Evolutionary conservation across 805 yeast species (phyloP), one percentile per base, ranked within the genome.

Genomic region (Starmerella cellae): DNA sequence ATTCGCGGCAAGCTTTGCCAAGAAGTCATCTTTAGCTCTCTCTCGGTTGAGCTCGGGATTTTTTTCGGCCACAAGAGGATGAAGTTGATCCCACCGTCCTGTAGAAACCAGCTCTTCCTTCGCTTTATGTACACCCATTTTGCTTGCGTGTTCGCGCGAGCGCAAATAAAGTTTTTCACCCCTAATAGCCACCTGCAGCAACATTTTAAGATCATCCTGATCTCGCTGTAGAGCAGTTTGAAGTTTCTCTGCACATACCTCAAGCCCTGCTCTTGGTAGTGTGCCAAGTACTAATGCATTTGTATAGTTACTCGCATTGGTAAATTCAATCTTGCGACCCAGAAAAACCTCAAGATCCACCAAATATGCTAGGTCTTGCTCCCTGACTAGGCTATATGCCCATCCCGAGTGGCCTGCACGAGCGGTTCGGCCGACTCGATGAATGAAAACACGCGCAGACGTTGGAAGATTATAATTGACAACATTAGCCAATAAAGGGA

Each of bases 371-470:
- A 88, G 63, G 59, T 91, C 99, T 42, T 74, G 69, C 50, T 85
- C 94, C 44, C 77, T 70, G 6, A 87, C 79, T 46, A 91, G 74
- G 2, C 95, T 79, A 60, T 82, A 91, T 0, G 98, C 99, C 94
- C 96, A 85, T 58, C 99, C 99, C 53, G 73, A 76, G 59, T 84
- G 80, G 59, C 99, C 99, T 8, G 98, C 98, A 71, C 99, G 81
- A 10, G 98, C 99, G 36, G 99, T 91, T 71, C 99, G 79, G 61
- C 99, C 99, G 37, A 91, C 97, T 65, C 99, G 77, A 64, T 91
- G 99, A 43, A 91, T 74, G 62, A 91, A 91, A 45, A 88, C 81
- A 62, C 93, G 91, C 3, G 96, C 84, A 1, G 93, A 79, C 1
- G 84, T 80, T 10, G 97, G 97, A 46, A 91, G 68, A 1, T 95